Conservation (phyloP, 2,329 filamentous ascomycete species). For the Microsporum ferrugineum region DNA sequence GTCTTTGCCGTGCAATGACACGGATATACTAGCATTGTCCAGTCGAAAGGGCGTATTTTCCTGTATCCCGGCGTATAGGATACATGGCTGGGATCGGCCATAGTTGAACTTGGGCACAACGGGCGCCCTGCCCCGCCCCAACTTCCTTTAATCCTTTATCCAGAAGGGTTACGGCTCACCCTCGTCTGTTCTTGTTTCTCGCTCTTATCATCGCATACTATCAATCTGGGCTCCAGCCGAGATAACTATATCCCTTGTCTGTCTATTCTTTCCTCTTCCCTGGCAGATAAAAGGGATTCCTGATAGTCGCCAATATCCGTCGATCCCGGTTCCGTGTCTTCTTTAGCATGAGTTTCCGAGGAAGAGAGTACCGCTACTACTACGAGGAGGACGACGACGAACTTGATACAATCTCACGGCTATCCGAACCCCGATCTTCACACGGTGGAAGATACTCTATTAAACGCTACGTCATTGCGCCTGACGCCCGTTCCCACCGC, state of each 20-base stretch:
- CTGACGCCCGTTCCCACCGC: slow-evolving; percentile 24
- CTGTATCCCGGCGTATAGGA: not conserved
- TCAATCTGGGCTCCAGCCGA: not conserved
- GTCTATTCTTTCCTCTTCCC: not conserved
- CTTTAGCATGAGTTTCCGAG: not conserved
- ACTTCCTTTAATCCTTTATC: not conserved
- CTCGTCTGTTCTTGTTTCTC: not conserved
- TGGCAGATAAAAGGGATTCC: not conserved
- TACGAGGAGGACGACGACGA: not conserved
- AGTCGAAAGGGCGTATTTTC: not conserved
- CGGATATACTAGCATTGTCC: not conserved
- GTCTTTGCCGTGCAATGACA: not conserved
- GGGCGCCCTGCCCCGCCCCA: not conserved
- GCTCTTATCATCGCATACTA: not conserved
- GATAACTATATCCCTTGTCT: too few species aligned
- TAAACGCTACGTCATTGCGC: slow-evolving; percentile 45
- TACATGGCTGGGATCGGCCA: not conserved
- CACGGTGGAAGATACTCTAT: not conserved
- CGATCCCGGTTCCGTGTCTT: not conserved
- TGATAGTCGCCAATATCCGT: not conserved
- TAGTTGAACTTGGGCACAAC: not conserved
- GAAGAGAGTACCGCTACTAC: not conserved
- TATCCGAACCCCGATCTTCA: not conserved
- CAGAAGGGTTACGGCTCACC: not conserved
- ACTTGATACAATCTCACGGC: not conserved